Evolutionary conservation across 2,329 filamentous ascomycete genomes (phyloP).

Genomic region (Arthroderma uncinatum): DNA sequence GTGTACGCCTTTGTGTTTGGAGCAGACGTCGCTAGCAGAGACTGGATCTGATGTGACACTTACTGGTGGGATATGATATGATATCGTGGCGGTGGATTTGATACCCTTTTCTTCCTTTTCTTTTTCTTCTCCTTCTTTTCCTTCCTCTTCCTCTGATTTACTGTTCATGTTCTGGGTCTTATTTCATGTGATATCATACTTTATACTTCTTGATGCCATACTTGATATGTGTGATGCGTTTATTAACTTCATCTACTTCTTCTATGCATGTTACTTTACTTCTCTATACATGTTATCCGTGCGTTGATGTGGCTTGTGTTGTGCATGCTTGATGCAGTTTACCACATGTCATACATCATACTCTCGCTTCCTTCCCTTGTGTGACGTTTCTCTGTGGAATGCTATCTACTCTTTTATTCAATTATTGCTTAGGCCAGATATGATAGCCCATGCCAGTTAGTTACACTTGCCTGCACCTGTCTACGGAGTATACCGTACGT

Average conservation of each 20-base stretch:
- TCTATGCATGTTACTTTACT: neutral
- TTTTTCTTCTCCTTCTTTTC: constrained; percentile 1
- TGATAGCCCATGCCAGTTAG: neutral
- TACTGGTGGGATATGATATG: neutral
- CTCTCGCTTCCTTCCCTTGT: neutral
- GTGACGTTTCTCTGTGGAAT: too few relatives aligned
- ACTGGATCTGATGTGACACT: constrained; percentile 30
- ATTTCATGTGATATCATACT: constrained; percentile 2
- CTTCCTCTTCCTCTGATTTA: constrained; percentile 12
- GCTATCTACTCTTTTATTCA: neutral
- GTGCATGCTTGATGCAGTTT: neutral
- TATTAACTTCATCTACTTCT: neutral
- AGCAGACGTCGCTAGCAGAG: constrained; percentile 21
- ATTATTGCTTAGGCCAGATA: neutral
- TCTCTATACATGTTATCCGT: neutral
- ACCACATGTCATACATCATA: neutral
- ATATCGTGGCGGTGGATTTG: neutral
- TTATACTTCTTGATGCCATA: neutral
- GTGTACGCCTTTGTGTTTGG: constrained; percentile 54
- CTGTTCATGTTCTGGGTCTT: constrained; percentile 13
- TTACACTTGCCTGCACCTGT: neutral
- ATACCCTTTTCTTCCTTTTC: neutral
- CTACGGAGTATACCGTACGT: too few relatives aligned
- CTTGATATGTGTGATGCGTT: constrained; percentile 3
- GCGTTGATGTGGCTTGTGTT: neutral